Evolutionary conservation across 441 rosid genomes (phyloP).

Genomic region (Pelargonium myrrhifolium): DNA sequence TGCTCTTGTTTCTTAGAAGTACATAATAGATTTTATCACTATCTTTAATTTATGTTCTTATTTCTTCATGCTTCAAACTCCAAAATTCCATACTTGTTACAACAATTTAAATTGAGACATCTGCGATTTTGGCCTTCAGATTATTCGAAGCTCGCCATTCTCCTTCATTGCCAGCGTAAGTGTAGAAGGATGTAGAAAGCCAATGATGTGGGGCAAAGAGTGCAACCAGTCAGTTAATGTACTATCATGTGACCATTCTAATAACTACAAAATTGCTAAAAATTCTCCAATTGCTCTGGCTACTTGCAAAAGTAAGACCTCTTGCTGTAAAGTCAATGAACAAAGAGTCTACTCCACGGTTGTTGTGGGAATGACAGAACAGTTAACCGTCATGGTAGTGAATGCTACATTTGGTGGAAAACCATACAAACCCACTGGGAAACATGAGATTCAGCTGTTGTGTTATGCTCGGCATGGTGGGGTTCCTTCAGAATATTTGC

Average conservation of each 20-base stretch:
- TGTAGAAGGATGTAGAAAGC: conserved; percentile 73
- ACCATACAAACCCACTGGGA: conserved; percentile 22
- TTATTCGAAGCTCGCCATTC: conserved; percentile 55
- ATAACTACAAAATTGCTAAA: conserved; percentile 26
- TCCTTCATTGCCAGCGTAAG: conserved; percentile 75
- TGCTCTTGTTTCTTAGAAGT: not conserved
- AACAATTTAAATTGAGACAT: conserved; percentile 9
- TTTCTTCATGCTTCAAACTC: conserved; percentile 3
- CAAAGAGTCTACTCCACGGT: conserved; percentile 58
- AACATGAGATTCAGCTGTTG: conserved; percentile 34
- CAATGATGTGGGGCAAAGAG: conserved; percentile 72
- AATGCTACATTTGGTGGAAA: conserved; percentile 32
- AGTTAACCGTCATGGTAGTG: conserved; percentile 37
- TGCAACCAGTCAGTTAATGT: conserved; percentile 75
- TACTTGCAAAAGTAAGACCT: conserved; percentile 44
- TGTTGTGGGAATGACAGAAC: conserved; percentile 52
- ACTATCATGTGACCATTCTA: conserved; percentile 53
- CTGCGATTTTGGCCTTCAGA: conserved; percentile 42
- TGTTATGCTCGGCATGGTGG: conserved; percentile 74
- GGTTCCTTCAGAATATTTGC: conserved; percentile 47
- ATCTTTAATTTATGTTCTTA: not conserved
- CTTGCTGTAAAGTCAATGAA: conserved; percentile 52
- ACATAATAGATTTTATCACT: no score
- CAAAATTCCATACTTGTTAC: not conserved
- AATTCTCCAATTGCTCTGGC: conserved; percentile 25